phyloP scores from a whole-genome alignment of 192 early-diverging fungal species.

The Helicostylum pulchrum region DNA sequence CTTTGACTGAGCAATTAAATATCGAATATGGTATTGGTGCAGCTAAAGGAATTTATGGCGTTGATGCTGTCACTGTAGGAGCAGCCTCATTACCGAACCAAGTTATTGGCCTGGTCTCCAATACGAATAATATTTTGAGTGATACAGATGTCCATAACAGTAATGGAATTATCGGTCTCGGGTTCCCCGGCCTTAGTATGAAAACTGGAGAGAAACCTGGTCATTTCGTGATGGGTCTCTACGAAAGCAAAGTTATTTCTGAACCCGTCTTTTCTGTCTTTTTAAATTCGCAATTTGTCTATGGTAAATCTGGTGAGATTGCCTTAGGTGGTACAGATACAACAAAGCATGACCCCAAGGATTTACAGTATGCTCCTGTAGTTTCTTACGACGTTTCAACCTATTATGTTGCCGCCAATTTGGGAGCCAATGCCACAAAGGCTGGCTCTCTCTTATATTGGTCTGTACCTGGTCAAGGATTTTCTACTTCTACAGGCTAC shows the following conservation, averaged over 20 bases:
- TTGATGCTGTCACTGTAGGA: constrained; percentile 30
- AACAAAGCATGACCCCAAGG: constrained; percentile 35
- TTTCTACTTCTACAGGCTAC: constrained; percentile 3
- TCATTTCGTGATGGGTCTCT: constrained; percentile 20
- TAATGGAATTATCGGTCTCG: constrained; percentile 37
- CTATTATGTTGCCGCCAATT: neutral
- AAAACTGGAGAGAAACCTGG: neutral
- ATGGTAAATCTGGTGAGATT: constrained; percentile 36
- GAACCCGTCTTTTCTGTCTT: constrained; percentile 26
- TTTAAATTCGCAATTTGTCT: constrained; percentile 5
- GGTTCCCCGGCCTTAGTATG: constrained; percentile 21
- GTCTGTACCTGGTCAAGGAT: constrained; percentile 16
- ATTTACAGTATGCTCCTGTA: constrained; percentile 38
- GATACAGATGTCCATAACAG: constrained; percentile 6
- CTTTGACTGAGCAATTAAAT: constrained; percentile 6
- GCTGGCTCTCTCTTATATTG: constrained; percentile 1
- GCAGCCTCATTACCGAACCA: constrained; percentile 10
- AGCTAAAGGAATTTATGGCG: constrained; percentile 26
- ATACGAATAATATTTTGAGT: constrained; percentile 16
- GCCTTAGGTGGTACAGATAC: constrained; percentile 47
- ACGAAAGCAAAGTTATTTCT: constrained; percentile 4
- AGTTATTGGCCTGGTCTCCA: constrained; percentile 26
- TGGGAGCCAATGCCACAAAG: neutral
- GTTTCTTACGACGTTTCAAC: constrained; percentile 9
- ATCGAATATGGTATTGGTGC: constrained; percentile 32